phyloP scores from a whole-genome alignment of 768 basidiomycete species.

The Scleroderma bovista region DNA sequence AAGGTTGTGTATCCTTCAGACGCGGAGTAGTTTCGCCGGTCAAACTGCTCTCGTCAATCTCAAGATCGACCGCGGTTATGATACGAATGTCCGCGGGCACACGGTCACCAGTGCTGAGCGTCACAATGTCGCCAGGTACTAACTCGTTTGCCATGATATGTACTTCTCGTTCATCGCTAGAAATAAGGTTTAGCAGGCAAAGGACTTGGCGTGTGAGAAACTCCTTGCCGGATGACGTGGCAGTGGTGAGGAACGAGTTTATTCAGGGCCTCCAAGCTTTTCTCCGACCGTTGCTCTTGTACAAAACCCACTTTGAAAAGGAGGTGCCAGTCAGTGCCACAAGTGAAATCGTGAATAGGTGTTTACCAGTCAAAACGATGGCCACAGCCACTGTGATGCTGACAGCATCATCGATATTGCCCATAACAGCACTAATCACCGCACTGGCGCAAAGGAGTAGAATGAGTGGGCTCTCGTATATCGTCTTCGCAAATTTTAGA shows the following conservation, averaged over 20 bases:
- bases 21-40: conserved; percentile 90
- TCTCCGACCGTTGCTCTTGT: conserved; percentile 91
- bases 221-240: conserved; percentile 65
- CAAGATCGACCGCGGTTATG: conserved; percentile 74
- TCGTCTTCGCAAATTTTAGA: conserved; percentile 90
- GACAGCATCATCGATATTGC: conserved; percentile 92
- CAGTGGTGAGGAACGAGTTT: conserved; percentile 97
- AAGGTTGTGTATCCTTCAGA: conserved; percentile 56
- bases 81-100: conserved; percentile 92
- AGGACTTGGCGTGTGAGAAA: neutral
- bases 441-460: conserved; percentile 88
- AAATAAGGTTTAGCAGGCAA: neutral
- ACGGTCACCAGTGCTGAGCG: conserved; percentile 87
- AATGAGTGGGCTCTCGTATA: conserved; percentile 93
- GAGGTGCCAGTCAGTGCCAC: neutral
- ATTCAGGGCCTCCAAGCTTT: conserved; percentile 90
- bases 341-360: neutral
- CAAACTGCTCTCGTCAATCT: conserved; percentile 92
- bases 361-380: conserved; percentile 86
- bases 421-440: conserved; percentile 83
- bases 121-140: conserved; percentile 92
- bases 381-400: conserved; percentile 89
- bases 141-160: conserved; percentile 94
- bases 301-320: conserved; percentile 76
- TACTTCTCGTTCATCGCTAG: conserved; percentile 47